These are phyloP conservation scores for Achaetomium macrosporum DNA, from an alignment of 2,329 filamentous ascomycete genomes.

Conservation along the genomic window DNA sequence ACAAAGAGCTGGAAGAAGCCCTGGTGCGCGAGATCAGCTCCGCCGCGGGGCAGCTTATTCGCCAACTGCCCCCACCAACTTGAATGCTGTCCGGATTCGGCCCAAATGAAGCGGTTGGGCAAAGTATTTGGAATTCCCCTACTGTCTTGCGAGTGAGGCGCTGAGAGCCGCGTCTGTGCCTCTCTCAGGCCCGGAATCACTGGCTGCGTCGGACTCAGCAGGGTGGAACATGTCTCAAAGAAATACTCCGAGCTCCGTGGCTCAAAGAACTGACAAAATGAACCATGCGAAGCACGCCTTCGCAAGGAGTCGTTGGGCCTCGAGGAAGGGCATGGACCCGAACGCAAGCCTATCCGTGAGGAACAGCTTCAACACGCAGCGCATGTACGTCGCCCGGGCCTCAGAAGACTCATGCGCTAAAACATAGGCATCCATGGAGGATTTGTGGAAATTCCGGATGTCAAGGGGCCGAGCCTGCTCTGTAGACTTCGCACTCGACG, in stretches of 20 bases:
- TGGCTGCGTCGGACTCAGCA: not conserved
- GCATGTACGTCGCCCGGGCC: slow-evolving; percentile 32
- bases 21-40: no score
- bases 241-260: not conserved
- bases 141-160: not conserved
- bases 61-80: slow-evolving; percentile 6
- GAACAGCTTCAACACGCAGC: slow-evolving; percentile 37
- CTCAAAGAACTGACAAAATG: slow-evolving; percentile 16
- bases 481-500: slow-evolving; percentile 30
- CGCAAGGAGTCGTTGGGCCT: slow-evolving; percentile 30
- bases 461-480: slow-evolving; percentile 29
- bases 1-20: no score
- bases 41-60: not conserved
- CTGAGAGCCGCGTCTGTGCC: no score
- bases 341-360: slow-evolving; percentile 38
- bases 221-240: not conserved
- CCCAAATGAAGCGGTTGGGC: not conserved
- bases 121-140: slow-evolving; percentile 13
- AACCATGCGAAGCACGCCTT: slow-evolving; percentile 32
- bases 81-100: not conserved
- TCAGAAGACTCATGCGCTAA: slow-evolving; percentile 29
- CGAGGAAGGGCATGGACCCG: slow-evolving; percentile 33
- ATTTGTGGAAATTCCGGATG: slow-evolving; percentile 36
- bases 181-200: not conserved
- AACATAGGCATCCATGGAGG: slow-evolving; percentile 47